Conservation (phyloP, 2,329 filamentous ascomycete genomes). For the Colletotrichum noveboracense region DNA sequence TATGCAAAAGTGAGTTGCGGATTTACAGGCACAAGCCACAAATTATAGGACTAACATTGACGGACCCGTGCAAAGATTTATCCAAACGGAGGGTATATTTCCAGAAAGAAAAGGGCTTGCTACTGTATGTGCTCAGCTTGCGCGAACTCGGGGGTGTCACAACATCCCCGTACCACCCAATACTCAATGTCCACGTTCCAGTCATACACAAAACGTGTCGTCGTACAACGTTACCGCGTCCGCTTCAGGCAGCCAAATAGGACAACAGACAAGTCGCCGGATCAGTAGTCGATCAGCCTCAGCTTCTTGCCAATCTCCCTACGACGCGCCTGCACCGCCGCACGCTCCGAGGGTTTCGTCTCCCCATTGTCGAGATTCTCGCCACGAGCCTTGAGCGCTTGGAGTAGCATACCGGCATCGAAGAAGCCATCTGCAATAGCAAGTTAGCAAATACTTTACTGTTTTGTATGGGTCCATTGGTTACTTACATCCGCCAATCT, state of each 20-base stretch:
- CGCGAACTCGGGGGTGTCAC: background rate
- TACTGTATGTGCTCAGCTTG: background rate
- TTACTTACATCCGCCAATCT: constrained; percentile 88
- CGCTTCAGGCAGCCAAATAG: no score
- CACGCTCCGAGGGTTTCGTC: constrained; percentile 61
- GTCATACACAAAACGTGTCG: background rate
- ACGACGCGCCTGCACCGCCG: constrained; percentile 61
- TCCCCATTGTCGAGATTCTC: constrained; percentile 57
- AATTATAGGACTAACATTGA: background rate
- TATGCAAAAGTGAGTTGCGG: background rate
- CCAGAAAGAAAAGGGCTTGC: background rate
- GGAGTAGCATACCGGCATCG: constrained; percentile 91
- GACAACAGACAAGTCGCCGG: background rate
- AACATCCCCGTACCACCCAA: background rate
- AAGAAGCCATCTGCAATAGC: constrained; percentile 86
- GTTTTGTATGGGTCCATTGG: background rate
- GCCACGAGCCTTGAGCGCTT: constrained; percentile 79
- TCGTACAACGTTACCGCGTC: background rate
- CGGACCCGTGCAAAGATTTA: background rate
- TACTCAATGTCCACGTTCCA: background rate
- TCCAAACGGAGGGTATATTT: constrained; percentile 4
- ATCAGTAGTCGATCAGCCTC: constrained; percentile 70
- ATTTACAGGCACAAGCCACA: background rate
- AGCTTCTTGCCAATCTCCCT: constrained; percentile 79
- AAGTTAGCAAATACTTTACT: constrained; percentile 29